Conservation (phyloP, 2,329 filamentous ascomycete genomes). For the Alternaria ventricosa region DNA sequence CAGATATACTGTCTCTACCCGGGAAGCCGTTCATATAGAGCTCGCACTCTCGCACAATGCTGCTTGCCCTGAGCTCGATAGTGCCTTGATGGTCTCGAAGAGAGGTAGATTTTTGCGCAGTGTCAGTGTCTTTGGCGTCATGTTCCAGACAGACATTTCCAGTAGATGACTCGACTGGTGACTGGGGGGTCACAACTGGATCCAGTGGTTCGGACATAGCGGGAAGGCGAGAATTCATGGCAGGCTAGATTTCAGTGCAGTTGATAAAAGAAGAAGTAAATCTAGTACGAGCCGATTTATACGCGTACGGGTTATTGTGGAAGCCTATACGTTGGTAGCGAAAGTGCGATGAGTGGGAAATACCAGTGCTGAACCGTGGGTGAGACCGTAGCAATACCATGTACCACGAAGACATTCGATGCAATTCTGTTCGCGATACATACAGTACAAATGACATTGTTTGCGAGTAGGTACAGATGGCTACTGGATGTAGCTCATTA, state of each 20-base stretch:
- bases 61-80: background rate
- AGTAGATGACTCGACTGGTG: background rate
- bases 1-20: background rate
- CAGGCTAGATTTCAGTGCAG: background rate
- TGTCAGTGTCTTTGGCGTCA: background rate
- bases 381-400: accelerated
- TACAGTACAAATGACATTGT: accelerated
- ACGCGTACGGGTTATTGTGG: background rate
- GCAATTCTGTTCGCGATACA: background rate
- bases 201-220: background rate
- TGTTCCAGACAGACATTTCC: background rate
- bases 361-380: background rate
- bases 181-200: background rate
- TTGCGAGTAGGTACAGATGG: background rate
- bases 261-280: background rate
- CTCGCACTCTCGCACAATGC: background rate
- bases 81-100: background rate
- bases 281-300: background rate
- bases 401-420: background rate
- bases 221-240: background rate
- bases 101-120: background rate
- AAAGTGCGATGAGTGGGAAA: background rate
- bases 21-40: background rate
- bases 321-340: background rate
- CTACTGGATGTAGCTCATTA: background rate